These are phyloP conservation scores for Colletotrichum spinosum DNA, from an alignment of 2,329 filamentous ascomycete species.

Conservation along the genomic window DNA sequence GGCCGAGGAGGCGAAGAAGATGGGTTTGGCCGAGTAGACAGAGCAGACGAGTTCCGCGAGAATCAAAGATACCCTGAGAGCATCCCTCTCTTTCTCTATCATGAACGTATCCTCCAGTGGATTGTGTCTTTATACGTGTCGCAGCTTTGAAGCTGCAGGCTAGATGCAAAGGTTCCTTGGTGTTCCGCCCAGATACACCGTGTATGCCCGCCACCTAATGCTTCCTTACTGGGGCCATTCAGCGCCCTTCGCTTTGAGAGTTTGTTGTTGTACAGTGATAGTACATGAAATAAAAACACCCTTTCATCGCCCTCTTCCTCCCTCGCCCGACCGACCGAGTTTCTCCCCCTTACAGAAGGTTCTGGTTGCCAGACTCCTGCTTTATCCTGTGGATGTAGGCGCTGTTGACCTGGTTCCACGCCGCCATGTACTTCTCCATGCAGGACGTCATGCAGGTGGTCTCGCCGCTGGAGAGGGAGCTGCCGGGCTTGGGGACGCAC, in stretches of 20 bases:
- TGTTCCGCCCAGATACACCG: neutral
- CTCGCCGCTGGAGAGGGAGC: slow-evolving; percentile 75
- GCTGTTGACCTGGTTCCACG: slow-evolving; percentile 80
- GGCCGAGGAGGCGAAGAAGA: slow-evolving; percentile 75
- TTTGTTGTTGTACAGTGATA: slow-evolving; percentile 31
- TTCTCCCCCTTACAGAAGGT: neutral
- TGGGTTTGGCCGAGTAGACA: slow-evolving; percentile 47
- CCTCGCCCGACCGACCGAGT: neutral
- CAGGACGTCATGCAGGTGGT: slow-evolving; percentile 78
- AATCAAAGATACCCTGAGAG: slow-evolving; percentile 44
- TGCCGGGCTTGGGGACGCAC: slow-evolving; percentile 78
- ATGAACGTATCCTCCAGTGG: neutral
- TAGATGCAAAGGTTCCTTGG: neutral
- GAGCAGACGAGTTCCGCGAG: neutral
- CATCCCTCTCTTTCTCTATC: slow-evolving; percentile 16
- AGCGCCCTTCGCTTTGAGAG: slow-evolving; percentile 4
- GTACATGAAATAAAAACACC: slow-evolving; percentile 22
- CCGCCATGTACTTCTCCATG: slow-evolving; percentile 87
- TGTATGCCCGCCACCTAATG: neutral
- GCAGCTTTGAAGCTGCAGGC: slow-evolving; percentile 10
- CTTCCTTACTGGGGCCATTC: slow-evolving; percentile 5
- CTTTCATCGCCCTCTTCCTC: neutral
- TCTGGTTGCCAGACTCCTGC: slow-evolving; percentile 60
- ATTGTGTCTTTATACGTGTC: slow-evolving; percentile 16
- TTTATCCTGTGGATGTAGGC: slow-evolving; percentile 75